Percentiles rank a stretch among this genome's conserved stretches.
Conservation (phyloP, 148 eudicot species). For the Hydrangea macrophylla region DNA sequence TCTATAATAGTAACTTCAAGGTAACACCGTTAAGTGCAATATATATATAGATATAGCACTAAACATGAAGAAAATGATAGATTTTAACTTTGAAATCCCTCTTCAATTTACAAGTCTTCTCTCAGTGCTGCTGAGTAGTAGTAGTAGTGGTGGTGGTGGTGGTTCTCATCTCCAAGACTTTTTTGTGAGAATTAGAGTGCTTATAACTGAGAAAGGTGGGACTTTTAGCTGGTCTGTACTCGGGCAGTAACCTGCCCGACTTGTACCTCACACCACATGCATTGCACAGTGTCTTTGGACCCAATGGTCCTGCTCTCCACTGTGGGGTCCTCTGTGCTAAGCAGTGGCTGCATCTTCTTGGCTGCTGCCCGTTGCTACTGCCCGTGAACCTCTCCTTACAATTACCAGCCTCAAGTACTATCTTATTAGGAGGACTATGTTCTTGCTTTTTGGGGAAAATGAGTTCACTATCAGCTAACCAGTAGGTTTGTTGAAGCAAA, state of each 20-base stretch:
- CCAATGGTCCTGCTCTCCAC: constrained; percentile 56
- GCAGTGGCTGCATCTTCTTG: constrained; percentile 48
- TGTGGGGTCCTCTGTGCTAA: constrained; percentile 45
- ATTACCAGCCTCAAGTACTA: background rate
- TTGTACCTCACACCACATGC: constrained; percentile 60
- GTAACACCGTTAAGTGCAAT: too few species aligned
- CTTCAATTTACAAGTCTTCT: too few species aligned
- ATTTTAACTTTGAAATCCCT: too few species aligned
- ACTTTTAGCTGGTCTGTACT: constrained; percentile 57
- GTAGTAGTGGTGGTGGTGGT: constrained; percentile 16
- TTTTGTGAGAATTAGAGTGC: constrained; percentile 48
- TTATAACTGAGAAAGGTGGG: constrained; percentile 45
- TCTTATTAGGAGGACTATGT: background rate
- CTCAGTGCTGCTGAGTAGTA: background rate
- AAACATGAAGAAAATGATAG: too few species aligned
- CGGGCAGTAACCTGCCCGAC: constrained; percentile 47
- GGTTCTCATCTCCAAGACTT: constrained; percentile 44
- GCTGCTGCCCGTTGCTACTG: constrained; percentile 11
- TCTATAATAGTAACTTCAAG: too few species aligned
- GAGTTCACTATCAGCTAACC: constrained; percentile 50
- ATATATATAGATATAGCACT: too few species aligned
- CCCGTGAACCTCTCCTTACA: background rate
- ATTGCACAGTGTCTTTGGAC: constrained; percentile 54
- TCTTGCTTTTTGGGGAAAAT: constrained; percentile 27
- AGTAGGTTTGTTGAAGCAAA: constrained; percentile 37